Conservation (phyloP, 176 grass and related monocot genomes). For the Tillandsia fasciculata region DNA sequence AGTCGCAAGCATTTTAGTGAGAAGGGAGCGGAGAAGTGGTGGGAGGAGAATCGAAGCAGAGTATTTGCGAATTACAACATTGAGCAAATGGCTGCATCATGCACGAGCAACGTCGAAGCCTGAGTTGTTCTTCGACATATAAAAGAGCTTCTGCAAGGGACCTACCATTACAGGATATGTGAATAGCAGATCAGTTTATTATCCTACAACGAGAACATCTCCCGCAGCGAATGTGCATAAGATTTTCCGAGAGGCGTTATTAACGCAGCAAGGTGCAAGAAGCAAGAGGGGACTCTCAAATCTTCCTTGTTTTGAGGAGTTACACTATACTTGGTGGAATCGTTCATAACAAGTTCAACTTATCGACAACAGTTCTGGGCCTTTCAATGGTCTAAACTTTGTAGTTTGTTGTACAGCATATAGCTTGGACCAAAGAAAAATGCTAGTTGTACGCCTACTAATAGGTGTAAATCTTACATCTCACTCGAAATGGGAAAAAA, state of each 20-base stretch:
- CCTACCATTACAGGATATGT: background rate
- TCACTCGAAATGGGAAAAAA: too few species aligned
- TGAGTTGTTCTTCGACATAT: constrained; percentile 1
- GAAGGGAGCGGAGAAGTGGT: constrained; percentile 76
- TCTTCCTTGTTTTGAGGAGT: background rate
- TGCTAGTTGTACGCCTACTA: too few species aligned
- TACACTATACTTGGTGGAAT: background rate
- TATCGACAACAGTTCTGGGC: background rate
- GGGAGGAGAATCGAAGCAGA: constrained; percentile 55
- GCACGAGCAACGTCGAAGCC: background rate
- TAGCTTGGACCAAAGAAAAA: background rate
- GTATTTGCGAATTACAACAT: constrained; percentile 38
- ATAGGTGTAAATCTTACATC: too few species aligned
- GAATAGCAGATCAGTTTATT: background rate
- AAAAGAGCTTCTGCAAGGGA: background rate
- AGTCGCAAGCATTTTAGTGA: constrained; percentile 86
- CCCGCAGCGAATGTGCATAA: too few species aligned
- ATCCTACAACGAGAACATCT: background rate
- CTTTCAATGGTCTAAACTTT: background rate
- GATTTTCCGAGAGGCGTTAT: background rate
- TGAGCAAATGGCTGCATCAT: constrained; percentile 8
- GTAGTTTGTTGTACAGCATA: background rate
- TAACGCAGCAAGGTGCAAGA: background rate
- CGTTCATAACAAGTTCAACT: background rate
- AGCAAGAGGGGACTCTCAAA: background rate